phyloP scores from a whole-genome alignment of 2,329 filamentous ascomycete species.

The Cryphonectria carpinicola region DNA sequence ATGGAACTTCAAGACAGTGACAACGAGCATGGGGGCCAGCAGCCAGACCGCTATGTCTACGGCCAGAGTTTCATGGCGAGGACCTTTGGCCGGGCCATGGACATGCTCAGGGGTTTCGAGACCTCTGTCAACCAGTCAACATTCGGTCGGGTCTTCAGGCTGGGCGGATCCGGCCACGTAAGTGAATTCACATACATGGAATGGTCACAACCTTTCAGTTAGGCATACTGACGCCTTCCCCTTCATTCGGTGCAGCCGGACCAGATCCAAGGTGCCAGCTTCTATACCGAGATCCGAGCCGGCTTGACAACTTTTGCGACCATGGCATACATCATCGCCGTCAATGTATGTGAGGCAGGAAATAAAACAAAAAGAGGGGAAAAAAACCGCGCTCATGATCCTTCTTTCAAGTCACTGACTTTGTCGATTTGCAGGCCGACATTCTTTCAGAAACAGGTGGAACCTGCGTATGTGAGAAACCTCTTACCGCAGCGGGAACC shows the following conservation, averaged over 20 bases:
- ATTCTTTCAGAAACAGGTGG: slow-evolving; percentile 78
- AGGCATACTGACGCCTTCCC: neutral
- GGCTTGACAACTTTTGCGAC: slow-evolving; percentile 80
- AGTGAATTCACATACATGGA: neutral
- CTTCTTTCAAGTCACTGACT: slow-evolving; percentile 22
- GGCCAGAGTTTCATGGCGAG: slow-evolving; percentile 20
- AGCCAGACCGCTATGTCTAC: slow-evolving; percentile 16
- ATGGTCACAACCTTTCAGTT: too few relatives aligned
- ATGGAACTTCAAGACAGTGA: slow-evolving; percentile 13
- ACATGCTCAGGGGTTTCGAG: slow-evolving; percentile 34
- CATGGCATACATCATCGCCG: slow-evolving; percentile 85
- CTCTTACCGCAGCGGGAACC: slow-evolving; percentile 43
- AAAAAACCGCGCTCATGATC: neutral
- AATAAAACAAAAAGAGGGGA: neutral
- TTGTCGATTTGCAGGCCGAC: slow-evolving; percentile 55
- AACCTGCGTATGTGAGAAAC: slow-evolving; percentile 68
- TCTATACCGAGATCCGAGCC: slow-evolving; percentile 78
- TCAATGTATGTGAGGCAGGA: slow-evolving; percentile 56
- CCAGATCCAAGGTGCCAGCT: slow-evolving; percentile 69
- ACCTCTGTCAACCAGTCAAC: slow-evolving; percentile 41
- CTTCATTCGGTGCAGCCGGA: slow-evolving; percentile 53
- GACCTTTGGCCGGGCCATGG: slow-evolving; percentile 23
- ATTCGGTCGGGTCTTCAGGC: slow-evolving; percentile 62
- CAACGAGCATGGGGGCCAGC: slow-evolving; percentile 18
- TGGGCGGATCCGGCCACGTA: slow-evolving; percentile 65